Base-by-base conservation (phyloP, 2,329 filamentous ascomycete genomes). In the Taxawa tesnikishii region DNA sequence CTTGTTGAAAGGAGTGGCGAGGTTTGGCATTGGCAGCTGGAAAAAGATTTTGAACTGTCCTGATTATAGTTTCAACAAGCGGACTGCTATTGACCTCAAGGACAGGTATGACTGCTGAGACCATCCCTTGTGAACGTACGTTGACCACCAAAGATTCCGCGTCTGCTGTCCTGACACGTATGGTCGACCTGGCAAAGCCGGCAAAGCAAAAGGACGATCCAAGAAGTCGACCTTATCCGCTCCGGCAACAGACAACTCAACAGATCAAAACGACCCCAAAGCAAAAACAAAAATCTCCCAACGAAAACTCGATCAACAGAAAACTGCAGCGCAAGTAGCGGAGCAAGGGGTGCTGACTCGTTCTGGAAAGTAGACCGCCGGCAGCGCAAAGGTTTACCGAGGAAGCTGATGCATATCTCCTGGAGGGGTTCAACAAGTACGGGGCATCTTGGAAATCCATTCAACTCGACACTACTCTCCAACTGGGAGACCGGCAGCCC, bases 11-110 rank as follows among this genome's bases (percentile, higher is more conserved):
- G 74, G 74, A 1, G 73, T 76, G 6, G 61, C 67, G 23, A 67
- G 63, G 39, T 75, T 70, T 43, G 74, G 73, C 2, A 70, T 76
- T 38, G 74, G 74, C 3, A 74, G 65, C 39, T 79, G 74, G 74
- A 77, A 73, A 34, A 67, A 66, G 40, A 77, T 79, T 12, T 48
- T 76, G 15, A 58, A 68, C 3, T 67, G 70, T 40, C 50, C 65
- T 11, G 68, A 73, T 19, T 68, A 71, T 36, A 56, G 54, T 3
- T 78, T 79, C 45, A 61, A 71, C 38, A 59, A 64, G 8, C 60
- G 74, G 16, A 74, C 65, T n/a, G 65, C 72, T 7, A 64, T 73
- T 15, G 74, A 78, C 42, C 49, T 79, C 29, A 79, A 78, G 52
- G 74, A 79, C 45, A 59, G 70, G 47, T 68, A 36, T 32, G 1